These are phyloP conservation scores for Euphorbia pulcherrima DNA, from an alignment of 345 rosid species.

Conservation along the genomic window DNA sequence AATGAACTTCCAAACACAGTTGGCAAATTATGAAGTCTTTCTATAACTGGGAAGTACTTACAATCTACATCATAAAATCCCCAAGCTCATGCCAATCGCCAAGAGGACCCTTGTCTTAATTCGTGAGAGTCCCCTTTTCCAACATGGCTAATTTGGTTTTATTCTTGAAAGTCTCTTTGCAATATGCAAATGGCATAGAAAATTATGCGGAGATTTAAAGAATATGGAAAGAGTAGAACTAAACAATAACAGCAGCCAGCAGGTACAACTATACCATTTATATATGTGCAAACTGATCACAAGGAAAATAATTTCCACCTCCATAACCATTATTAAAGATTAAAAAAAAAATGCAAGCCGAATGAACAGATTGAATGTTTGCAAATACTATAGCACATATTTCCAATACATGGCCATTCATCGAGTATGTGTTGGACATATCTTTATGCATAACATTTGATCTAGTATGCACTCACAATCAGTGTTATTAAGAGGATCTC, in stretches of 20 bases:
- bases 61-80: neutral
- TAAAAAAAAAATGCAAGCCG: neutral
- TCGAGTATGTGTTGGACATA: neutral
- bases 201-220: neutral
- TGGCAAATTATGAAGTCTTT: neutral
- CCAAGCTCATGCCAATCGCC: neutral
- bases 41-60: neutral
- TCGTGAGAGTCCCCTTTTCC: neutral
- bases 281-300: neutral
- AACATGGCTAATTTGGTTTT: neutral
- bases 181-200: neutral
- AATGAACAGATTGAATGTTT: neutral
- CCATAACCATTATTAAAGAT: neutral
- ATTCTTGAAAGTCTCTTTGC: neutral
- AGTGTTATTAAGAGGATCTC: too few species aligned
- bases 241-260: neutral
- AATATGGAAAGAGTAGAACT: neutral
- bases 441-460: neutral
- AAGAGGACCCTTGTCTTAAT: neutral
- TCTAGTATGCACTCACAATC: neutral
- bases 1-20: neutral
- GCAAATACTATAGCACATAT: neutral
- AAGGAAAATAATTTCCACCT: neutral
- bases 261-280: neutral
- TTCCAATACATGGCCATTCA: neutral